Evolutionary conservation across 192 early-diverging fungal genomes (phyloP).

Genomic region (Anaeromyces robustus): DNA sequence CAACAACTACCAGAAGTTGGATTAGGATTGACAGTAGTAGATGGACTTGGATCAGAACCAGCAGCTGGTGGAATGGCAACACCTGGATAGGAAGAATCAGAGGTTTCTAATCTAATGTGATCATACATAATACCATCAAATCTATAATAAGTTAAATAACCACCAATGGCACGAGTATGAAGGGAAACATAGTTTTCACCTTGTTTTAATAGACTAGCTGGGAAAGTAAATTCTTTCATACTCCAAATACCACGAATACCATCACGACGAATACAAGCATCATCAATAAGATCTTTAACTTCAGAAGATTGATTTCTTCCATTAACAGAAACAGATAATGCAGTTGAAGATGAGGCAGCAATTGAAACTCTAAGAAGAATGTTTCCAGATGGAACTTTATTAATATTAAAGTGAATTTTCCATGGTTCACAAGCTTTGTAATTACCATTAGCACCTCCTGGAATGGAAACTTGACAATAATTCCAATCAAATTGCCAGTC

Average conservation of each 20-base stretch:
- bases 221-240: not conserved
- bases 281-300: not conserved
- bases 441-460: not conserved
- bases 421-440: not conserved
- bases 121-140: not conserved
- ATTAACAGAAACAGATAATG: not conserved
- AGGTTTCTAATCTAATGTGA: not conserved
- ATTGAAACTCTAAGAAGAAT: not conserved
- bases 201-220: not conserved
- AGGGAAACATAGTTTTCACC: not conserved
- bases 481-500: not conserved
- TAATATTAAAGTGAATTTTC: not conserved
- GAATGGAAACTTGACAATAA: not conserved
- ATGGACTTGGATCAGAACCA: not conserved
- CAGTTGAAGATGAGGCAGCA: not conserved
- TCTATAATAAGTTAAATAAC: not conserved
- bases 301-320: not conserved
- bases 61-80: not conserved
- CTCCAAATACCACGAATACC: not conserved
- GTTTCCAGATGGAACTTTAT: not conserved
- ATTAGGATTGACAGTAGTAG: not conserved
- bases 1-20: not conserved
- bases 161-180: not conserved
- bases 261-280: not conserved
- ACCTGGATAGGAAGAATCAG: not conserved